Evolutionary conservation across 2,329 filamentous ascomycete genomes (phyloP).

Genomic region (Mycosphaerelloides madeirae): DNA sequence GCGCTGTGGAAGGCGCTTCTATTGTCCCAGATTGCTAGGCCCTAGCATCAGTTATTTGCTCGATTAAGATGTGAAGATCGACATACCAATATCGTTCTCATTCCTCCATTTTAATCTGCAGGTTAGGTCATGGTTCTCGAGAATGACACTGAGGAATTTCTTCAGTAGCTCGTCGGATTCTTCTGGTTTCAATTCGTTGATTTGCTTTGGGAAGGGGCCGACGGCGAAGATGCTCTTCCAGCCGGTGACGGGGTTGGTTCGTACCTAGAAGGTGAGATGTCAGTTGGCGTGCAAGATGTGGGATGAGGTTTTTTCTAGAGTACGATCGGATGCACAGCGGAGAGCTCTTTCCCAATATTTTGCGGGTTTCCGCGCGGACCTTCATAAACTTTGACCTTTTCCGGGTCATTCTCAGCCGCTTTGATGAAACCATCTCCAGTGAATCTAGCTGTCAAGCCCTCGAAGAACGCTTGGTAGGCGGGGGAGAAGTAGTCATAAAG

Average conservation of each 20-base stretch:
- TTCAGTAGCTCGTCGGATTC: constrained; percentile 23
- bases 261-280: constrained; percentile 9
- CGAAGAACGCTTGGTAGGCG: constrained; percentile 55
- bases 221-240: constrained; percentile 59
- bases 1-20: constrained; percentile 56
- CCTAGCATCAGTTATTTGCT: neutral
- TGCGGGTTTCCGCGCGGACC: constrained; percentile 22
- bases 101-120: constrained; percentile 49
- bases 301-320: no score
- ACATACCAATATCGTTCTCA: constrained; percentile 43
- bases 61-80: neutral
- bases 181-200: constrained; percentile 47
- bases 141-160: constrained; percentile 33
- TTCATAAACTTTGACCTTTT: constrained; percentile 21
- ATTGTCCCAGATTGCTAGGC: constrained; percentile 60
- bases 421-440: constrained; percentile 32
- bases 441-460: constrained; percentile 53
- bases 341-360: constrained; percentile 20
- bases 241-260: constrained; percentile 57
- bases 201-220: constrained; percentile 51
- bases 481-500: constrained; percentile 60
- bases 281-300: no score
- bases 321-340: constrained; percentile 46
- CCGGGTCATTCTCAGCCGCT: constrained; percentile 21
- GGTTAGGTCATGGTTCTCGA: constrained; percentile 49